Conservation (phyloP, 345 rosid species). For the Pelargonium nanum region DNA sequence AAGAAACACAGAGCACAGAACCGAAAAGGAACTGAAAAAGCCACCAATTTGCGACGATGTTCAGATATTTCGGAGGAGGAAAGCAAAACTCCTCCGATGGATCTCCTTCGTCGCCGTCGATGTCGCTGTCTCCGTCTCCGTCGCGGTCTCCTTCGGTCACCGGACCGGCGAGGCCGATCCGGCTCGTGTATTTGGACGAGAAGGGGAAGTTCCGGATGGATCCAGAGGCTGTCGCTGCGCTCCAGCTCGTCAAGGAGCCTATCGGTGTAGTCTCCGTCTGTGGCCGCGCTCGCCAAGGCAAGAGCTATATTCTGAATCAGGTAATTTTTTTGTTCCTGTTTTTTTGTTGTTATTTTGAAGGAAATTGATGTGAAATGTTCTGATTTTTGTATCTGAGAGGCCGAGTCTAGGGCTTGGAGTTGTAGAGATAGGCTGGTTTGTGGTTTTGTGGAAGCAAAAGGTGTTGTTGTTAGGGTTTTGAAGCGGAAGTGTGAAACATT, state of each 20-base stretch:
- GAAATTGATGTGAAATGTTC: background rate
- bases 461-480: background rate
- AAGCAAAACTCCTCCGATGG: constrained; percentile 24
- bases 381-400: background rate
- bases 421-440: background rate
- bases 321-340: too few relatives aligned
- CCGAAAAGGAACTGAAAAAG: background rate
- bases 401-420: background rate
- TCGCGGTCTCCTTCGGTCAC: constrained; percentile 45
- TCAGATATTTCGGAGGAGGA: constrained; percentile 29
- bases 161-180: constrained; percentile 91
- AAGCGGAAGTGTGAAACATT: background rate
- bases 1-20: constrained; percentile 1
- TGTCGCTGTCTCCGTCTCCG: constrained; percentile 19
- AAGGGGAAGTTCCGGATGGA: constrained; percentile 97
- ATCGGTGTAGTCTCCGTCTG: constrained; percentile 96
- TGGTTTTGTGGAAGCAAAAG: background rate
- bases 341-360: too few relatives aligned
- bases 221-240: constrained; percentile 89
- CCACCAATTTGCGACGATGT: constrained; percentile 21
- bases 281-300: constrained; percentile 98
- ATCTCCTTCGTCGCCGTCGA: constrained; percentile 20
- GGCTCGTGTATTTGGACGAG: constrained; percentile 81
- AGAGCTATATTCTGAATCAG: constrained; percentile 91
- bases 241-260: constrained; percentile 93